Evolutionary conservation across 345 rosid genomes (phyloP).

Genomic region (Acer campestre): DNA sequence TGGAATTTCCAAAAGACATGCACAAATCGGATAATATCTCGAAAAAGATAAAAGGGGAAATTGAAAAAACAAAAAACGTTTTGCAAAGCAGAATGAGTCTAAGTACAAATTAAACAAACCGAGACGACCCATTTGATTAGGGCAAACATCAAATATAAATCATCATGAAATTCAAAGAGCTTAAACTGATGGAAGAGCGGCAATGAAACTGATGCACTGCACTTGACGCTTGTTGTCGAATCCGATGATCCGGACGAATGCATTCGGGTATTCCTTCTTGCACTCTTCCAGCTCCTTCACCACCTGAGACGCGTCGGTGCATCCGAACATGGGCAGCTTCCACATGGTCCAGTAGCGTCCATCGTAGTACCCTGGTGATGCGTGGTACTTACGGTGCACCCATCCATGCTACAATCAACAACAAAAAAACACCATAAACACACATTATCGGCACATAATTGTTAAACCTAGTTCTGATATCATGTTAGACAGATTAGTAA

Average conservation of each 20-base stretch:
- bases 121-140: too few species aligned
- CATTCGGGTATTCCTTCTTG: conserved; percentile 37
- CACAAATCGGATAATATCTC: conserved; percentile 11
- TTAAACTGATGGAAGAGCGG: not conserved
- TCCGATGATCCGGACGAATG: conserved; percentile 49
- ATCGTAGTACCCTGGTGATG: conserved; percentile 35
- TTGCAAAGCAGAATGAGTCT: not conserved
- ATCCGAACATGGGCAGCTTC: conserved; percentile 59
- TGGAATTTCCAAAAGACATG: not conserved
- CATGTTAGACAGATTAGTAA: not conserved
- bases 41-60: too few species aligned
- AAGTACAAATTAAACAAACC: not conserved
- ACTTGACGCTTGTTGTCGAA: conserved; percentile 49
- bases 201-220: conserved; percentile 34
- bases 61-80: not conserved
- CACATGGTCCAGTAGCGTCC: conserved; percentile 62
- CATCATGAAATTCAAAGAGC: not conserved
- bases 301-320: conserved; percentile 49
- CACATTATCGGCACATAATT: not conserved
- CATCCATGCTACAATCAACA: conserved; percentile 30
- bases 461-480: not conserved
- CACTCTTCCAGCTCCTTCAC: conserved; percentile 47
- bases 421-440: not conserved
- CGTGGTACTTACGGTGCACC: conserved; percentile 31
- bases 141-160: too few species aligned